Percentiles rank a stretch among this genome's conserved stretches.
Evolutionary conservation across 2,329 filamentous ascomycete genomes (phyloP).

Genomic region (Stachybotrys chlorohalonatus): DNA sequence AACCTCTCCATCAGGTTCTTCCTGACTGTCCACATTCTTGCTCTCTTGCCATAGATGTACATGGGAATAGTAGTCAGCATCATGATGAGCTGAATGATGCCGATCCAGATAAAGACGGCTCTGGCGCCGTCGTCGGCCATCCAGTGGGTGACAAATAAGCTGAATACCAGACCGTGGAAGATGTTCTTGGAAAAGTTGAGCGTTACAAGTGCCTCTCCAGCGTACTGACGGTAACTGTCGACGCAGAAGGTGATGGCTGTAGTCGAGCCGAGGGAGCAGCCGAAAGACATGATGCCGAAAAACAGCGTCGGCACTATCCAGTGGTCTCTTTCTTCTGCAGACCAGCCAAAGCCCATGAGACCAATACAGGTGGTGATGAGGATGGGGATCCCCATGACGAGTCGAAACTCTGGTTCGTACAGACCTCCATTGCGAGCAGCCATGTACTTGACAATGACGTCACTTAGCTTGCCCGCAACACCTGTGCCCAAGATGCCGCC

Average conservation of each 20-base stretch:
- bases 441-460: conserved; percentile 76
- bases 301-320: conserved; percentile 94
- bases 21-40: conserved; percentile 87
- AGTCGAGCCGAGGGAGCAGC: conserved; percentile 81
- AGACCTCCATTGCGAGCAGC: conserved; percentile 79
- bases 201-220: conserved; percentile 87
- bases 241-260: conserved; percentile 92
- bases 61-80: conserved; percentile 75
- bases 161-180: conserved; percentile 81
- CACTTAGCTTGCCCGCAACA: conserved; percentile 80
- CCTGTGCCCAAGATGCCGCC: conserved; percentile 86
- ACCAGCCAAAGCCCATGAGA: conserved; percentile 96
- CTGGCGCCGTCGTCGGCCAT: conserved; percentile 65
- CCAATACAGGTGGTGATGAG: conserved; percentile 71
- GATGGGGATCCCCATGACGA: conserved; percentile 80
- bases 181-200: conserved; percentile 94
- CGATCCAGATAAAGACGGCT: conserved; percentile 72
- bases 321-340: conserved; percentile 59
- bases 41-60: conserved; percentile 88
- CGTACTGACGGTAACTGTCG: conserved; percentile 87
- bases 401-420: conserved; percentile 88
- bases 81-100: conserved; percentile 72
- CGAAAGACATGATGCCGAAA: conserved; percentile 87
- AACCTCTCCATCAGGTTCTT: conserved; percentile 80
- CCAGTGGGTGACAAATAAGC: conserved; percentile 83